Base-by-base conservation (phyloP, 495 filamentous ascomycete species). In the Penicillium maclennaniae region DNA sequence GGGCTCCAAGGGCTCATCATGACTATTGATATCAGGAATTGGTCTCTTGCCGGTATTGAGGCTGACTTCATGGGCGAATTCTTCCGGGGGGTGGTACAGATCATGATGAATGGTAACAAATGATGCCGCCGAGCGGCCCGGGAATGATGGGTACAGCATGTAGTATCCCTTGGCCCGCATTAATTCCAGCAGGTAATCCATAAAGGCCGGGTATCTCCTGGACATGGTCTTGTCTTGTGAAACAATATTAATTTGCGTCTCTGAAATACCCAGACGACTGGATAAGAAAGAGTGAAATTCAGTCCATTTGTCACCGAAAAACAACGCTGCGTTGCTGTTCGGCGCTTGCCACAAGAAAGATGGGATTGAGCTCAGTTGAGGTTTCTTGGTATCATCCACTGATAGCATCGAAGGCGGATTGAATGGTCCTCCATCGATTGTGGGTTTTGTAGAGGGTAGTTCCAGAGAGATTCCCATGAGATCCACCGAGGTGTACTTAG, bases 261-360 rank as follows among this genome's bases (percentile, higher is more conserved):
- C 63, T 47, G 83, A 82, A 12, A 69, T 49, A 15, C 76, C 67
- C 16, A 91, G 59, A 3, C 81, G 72, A 17, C 75, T 70, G 7
- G 81, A 79, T 4, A 92, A 78, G 45, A 92, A 88, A 15, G 80
- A 78, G 61, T 96, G 88, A 15, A 95, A 77, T 54, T 92, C 87
- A 16, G 77, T 70, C 91, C 91, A 96, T 63, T 86, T 88, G 31
- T 89, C 83, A 20, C 89, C 89, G 46, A 90, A 87, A 65, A 88
- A 89, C 15, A 96, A 76, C 10, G 84, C 81, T 1, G 89, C 89
- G 58, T 91, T 87, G 60, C 83, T 86, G 62, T 84, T 86, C 17
- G 90, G 91, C 37, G 86, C 81, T 69, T 95, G 86, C 86, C 87
- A 95, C 4, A 92, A 71, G 56, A 92, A 92, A 0, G 85, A 78